These are phyloP conservation scores for Kluyveromyces aestuarii DNA, from an alignment of 805 yeast genomes.

Conservation along the genomic window DNA sequence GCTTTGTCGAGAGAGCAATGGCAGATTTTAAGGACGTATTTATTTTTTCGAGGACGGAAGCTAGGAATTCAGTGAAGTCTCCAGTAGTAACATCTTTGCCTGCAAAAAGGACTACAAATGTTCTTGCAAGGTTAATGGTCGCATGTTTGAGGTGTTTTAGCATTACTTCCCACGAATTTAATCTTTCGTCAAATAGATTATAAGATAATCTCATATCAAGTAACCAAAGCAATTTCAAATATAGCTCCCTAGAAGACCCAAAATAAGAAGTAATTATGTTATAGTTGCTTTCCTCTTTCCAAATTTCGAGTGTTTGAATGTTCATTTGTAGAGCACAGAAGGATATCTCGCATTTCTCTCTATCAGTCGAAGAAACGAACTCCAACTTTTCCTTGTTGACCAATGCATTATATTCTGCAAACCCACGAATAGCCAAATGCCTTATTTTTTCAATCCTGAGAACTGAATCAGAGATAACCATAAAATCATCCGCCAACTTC, in stretches of 20 bases:
- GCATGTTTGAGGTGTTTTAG: constrained; percentile 13
- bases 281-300: constrained; percentile 25
- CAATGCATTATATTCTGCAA: constrained; percentile 34
- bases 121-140: constrained; percentile 11
- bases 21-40: background rate
- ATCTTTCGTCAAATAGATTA: constrained; percentile 17
- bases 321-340: constrained; percentile 38
- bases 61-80: constrained; percentile 2
- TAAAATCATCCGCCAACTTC: constrained; percentile 78
- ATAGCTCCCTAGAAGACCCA: constrained; percentile 14
- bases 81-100: background rate
- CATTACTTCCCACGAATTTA: constrained; percentile 17
- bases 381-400: constrained; percentile 35
- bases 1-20: background rate
- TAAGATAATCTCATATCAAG: constrained; percentile 28
- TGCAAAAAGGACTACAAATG: constrained; percentile 9
- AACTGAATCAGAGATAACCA: constrained; percentile 47
- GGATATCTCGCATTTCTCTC: constrained; percentile 11
- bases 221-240: constrained; percentile 17
- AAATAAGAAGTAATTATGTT: constrained; percentile 8
- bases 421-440: constrained; percentile 27
- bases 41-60: background rate
- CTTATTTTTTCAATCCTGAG: constrained; percentile 25
- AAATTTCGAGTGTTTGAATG: constrained; percentile 26
- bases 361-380: constrained; percentile 16